A percentile compares a stretch with the other conserved stretches of the same genome.
Evolutionary conservation across 768 basidiomycete species (phyloP).

Genomic region (Rhizopogon sp.): DNA sequence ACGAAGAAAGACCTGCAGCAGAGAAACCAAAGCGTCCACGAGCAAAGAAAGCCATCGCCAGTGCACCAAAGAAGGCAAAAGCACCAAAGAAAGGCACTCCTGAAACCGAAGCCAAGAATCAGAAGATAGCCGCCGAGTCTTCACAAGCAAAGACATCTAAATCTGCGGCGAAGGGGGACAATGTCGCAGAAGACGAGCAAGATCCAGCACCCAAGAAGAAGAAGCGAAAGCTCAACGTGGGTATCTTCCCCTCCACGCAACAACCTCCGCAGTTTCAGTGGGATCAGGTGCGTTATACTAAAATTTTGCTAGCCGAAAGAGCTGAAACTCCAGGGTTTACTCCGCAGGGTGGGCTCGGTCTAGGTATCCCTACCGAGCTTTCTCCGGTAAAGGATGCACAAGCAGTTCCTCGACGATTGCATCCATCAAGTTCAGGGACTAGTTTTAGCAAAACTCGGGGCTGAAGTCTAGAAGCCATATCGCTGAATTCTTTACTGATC

Average conservation of each 20-base stretch:
- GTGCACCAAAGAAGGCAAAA: conserved; percentile 8
- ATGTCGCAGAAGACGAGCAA: conserved; percentile 10
- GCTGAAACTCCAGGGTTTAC: not conserved
- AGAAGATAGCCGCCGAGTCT: conserved; percentile 10
- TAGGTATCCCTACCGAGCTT: conserved; percentile 62
- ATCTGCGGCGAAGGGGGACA: conserved; percentile 13
- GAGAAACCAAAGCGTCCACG: conserved; percentile 20
- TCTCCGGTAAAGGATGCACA: conserved; percentile 62
- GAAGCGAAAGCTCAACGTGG: conserved; percentile 67
- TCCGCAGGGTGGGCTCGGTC: conserved; percentile 33
- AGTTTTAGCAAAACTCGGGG: conserved; percentile 3
- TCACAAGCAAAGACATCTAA: conserved; percentile 13
- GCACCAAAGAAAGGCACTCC: conserved; percentile 12
- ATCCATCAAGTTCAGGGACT: conserved; percentile 17
- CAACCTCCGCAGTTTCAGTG: conserved; percentile 38
- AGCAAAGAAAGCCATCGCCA: conserved; percentile 18
- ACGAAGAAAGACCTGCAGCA: conserved; percentile 12
- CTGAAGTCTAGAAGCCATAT: not conserved
- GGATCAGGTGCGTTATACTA: conserved; percentile 31
- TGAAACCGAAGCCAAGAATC: conserved; percentile 14
- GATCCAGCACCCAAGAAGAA: conserved; percentile 50
- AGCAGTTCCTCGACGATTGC: conserved; percentile 40
- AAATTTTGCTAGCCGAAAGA: not conserved
- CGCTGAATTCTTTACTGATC: not conserved
- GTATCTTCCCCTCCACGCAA: conserved; percentile 18